A percentile compares a stretch with the other conserved stretches of the same genome.
Evolutionary conservation across 305 asterid species (phyloP).

Genomic region (Striga hermonthica): DNA sequence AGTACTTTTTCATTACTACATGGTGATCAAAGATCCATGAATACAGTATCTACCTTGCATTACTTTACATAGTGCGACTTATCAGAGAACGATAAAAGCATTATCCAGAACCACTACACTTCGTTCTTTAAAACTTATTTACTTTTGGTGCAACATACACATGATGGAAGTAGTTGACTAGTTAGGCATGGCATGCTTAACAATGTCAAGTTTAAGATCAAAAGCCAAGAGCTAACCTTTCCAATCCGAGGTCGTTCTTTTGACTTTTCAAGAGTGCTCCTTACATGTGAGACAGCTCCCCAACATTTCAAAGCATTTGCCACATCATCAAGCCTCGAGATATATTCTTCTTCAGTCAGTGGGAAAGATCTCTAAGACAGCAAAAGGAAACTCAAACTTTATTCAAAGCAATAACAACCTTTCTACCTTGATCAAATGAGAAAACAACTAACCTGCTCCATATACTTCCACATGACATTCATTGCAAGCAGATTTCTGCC

Average conservation of each 20-base stretch:
- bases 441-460: conserved; percentile 73
- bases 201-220: conserved; percentile 3
- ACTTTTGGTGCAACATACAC: background rate
- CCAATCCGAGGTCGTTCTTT: conserved; percentile 93
- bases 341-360: conserved; percentile 88
- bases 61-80: too few species aligned
- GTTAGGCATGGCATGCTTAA: background rate
- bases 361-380: conserved; percentile 76
- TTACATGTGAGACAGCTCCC: conserved; percentile 98
- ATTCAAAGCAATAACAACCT: conserved; percentile 7
- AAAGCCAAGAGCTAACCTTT: conserved; percentile 50
- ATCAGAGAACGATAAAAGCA: too few species aligned
- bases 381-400: conserved; percentile 28
- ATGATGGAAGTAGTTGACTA: conserved; percentile 12
- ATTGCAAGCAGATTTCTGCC: conserved; percentile 91
- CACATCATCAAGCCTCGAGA: conserved; percentile 85
- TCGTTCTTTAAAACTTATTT: background rate
- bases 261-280: conserved; percentile 68
- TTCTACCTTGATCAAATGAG: conserved; percentile 19
- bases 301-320: conserved; percentile 88
- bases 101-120: too few species aligned
- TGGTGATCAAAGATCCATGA: too few species aligned
- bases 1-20: too few species aligned
- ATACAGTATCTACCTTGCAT: too few species aligned
- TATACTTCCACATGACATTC: conserved; percentile 98